Percentiles rank a stretch among this genome's conserved stretches.
These are phyloP conservation scores for Lantana camara DNA, from an alignment of 257 asterid species.

Conservation along the genomic window DNA sequence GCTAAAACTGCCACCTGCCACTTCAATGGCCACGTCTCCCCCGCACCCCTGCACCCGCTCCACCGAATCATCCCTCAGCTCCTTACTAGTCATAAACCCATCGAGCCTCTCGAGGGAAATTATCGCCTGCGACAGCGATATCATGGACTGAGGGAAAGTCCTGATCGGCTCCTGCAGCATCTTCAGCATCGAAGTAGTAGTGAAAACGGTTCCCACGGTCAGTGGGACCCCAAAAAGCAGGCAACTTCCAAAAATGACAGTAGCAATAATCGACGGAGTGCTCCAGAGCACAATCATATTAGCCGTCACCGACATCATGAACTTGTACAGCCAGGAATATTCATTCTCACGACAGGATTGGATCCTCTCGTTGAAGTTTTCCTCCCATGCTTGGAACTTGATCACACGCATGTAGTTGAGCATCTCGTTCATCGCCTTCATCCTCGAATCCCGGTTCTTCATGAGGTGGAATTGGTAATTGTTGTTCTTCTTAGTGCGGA, in stretches of 20 bases:
- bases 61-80: conserved; percentile 60
- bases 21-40: conserved; percentile 64
- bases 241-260: conserved; percentile 75
- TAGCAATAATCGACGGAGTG: conserved; percentile 67
- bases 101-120: conserved; percentile 86
- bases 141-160: conserved; percentile 92
- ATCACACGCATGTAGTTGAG: conserved; percentile 88
- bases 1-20: conserved; percentile 63
- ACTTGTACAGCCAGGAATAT: conserved; percentile 70
- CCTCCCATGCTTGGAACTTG: conserved; percentile 99
- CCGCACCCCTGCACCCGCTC: conserved; percentile 70
- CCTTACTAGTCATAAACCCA: conserved; percentile 76
- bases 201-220: conserved; percentile 76
- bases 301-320: conserved; percentile 62
- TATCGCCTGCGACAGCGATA: conserved; percentile 86
- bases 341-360: conserved; percentile 68
- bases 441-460: conserved; percentile 80
- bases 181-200: conserved; percentile 73
- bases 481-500: conserved; percentile 63
- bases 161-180: conserved; percentile 89
- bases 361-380: conserved; percentile 77
- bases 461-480: conserved; percentile 66
- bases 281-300: conserved; percentile 81
- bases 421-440: conserved; percentile 95
- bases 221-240: conserved; percentile 67